phyloP scores from a whole-genome alignment of 2,329 filamentous ascomycete genomes.

The Thielaviopsis musarum region DNA sequence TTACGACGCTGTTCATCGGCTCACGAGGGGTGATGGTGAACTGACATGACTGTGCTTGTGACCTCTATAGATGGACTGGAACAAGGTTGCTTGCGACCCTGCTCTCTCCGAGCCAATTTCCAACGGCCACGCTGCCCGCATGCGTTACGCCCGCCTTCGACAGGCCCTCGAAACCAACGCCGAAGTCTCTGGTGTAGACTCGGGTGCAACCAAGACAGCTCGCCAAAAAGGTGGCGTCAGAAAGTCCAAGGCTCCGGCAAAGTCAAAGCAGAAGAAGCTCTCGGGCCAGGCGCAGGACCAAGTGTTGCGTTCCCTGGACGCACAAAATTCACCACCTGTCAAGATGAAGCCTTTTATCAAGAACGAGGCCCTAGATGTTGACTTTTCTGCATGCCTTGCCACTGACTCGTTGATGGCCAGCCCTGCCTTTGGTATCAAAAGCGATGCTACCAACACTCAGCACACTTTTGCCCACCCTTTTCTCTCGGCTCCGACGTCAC shows the following conservation, averaged over 20 bases:
- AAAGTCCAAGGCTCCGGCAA: constrained; percentile 20
- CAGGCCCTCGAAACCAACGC: constrained; percentile 10
- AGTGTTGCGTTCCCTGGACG: background rate
- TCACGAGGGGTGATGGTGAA: background rate
- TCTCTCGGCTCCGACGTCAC: background rate
- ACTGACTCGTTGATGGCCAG: background rate
- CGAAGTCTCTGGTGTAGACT: background rate
- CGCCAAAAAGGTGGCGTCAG: constrained; percentile 20
- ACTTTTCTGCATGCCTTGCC: background rate
- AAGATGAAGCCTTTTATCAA: background rate
- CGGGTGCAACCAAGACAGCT: background rate
- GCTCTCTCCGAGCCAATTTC: constrained; percentile 36
- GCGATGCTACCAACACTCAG: background rate
- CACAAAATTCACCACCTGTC: background rate
- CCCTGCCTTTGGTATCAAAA: background rate
- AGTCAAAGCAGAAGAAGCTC: constrained; percentile 25
- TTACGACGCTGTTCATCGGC: background rate
- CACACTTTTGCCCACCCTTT: background rate
- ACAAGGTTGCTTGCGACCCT: constrained; percentile 36
- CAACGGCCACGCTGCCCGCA: constrained; percentile 43
- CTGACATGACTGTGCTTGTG: constrained; percentile 12
- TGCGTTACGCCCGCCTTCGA: constrained; percentile 40
- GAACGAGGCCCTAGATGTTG: background rate
- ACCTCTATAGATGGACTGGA: constrained; percentile 38
- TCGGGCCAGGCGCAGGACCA: constrained; percentile 7